These are phyloP conservation scores for Beauveria scarabaeidicola DNA, from an alignment of 2,329 filamentous ascomycete species.

Conservation along the genomic window DNA sequence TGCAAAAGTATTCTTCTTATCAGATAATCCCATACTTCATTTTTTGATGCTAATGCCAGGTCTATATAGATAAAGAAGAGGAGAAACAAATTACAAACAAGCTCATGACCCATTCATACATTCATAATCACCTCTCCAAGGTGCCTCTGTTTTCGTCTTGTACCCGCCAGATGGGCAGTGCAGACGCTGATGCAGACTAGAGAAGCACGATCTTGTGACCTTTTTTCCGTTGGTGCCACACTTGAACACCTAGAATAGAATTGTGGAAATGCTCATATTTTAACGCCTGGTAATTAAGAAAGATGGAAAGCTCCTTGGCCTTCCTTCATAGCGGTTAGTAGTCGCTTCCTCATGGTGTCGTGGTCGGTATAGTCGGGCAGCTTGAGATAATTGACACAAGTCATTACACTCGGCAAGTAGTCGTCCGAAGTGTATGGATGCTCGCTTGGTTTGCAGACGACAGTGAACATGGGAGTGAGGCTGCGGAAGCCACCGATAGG, in stretches of 20 bases:
- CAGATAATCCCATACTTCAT: background rate
- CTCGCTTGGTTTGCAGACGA: constrained; percentile 98
- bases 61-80: constrained; percentile 2
- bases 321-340: constrained; percentile 82
- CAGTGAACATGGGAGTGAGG: constrained; percentile 96
- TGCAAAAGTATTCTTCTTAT: background rate
- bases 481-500: constrained; percentile 98
- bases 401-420: constrained; percentile 99
- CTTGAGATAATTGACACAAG: constrained; percentile 98
- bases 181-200: background rate
- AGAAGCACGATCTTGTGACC: background rate
- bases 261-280: background rate
- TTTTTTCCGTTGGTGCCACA: background rate
- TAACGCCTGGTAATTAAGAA: constrained; percentile 45
- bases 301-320: constrained; percentile 97
- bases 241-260: background rate
- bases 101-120: background rate
- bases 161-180: background rate
- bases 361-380: constrained; percentile 85
- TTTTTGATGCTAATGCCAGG: constrained; percentile 6
- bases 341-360: constrained; percentile 65
- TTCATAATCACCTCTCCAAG: background rate
- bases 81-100: background rate
- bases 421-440: constrained; percentile 89
- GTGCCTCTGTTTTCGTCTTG: background rate